Conservation (phyloP, 257 asterid genomes). For the Gentiana dahurica region DNA sequence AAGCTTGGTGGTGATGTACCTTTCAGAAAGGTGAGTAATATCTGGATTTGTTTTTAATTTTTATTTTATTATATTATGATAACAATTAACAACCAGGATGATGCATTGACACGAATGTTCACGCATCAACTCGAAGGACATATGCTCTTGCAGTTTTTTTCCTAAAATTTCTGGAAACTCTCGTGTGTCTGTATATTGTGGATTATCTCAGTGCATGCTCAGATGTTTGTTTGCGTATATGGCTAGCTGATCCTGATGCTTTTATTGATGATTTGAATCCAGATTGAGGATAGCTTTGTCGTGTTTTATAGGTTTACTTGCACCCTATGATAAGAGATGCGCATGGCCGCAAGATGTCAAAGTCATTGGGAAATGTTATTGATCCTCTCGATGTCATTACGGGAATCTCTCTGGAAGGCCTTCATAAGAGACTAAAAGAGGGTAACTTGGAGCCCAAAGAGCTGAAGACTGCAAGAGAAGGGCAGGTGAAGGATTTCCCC, state of each 20-base stretch:
- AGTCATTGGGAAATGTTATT: conserved; percentile 87
- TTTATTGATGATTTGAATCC: conserved; percentile 2
- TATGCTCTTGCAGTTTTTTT: too few species aligned
- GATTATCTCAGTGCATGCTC: not conserved
- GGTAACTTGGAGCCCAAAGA: conserved; percentile 89
- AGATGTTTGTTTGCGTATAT: not conserved
- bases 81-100: too few species aligned
- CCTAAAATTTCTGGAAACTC: too few species aligned
- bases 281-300: conserved; percentile 2
- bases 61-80: too few species aligned
- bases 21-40: conserved; percentile 54
- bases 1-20: conserved; percentile 95
- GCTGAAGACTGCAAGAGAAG: conserved; percentile 70
- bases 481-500: conserved; percentile 82
- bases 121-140: too few species aligned
- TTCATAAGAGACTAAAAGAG: conserved; percentile 78
- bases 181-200: too few species aligned
- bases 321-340: conserved; percentile 99
- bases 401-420: conserved; percentile 62
- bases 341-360: conserved; percentile 61
- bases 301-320: conserved; percentile 62
- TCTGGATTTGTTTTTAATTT: not conserved
- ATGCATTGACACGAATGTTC: too few species aligned
- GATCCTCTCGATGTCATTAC: conserved; percentile 86
- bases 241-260: not conserved